phyloP scores from a whole-genome alignment of 208 protist species.

The Leishmania braziliensis region DNA sequence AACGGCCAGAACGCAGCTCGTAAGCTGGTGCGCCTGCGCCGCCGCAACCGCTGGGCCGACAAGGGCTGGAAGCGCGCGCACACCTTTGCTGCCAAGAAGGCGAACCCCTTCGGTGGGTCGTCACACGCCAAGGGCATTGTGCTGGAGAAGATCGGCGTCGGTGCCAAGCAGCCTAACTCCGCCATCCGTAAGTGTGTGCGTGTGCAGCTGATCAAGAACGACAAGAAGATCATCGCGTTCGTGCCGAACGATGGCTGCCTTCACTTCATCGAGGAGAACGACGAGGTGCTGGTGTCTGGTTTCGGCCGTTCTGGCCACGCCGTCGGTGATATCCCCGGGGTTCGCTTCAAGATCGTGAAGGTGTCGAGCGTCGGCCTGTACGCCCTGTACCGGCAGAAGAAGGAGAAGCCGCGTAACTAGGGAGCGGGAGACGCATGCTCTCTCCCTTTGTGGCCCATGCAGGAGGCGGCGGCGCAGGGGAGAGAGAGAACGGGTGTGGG shows the following conservation, averaged over 20 bases:
- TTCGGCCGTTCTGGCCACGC: slow-evolving; percentile 99
- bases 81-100: slow-evolving; percentile 95
- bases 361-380: slow-evolving; percentile 98
- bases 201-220: slow-evolving; percentile 99
- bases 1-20: slow-evolving; percentile 97
- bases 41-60: slow-evolving; percentile 97
- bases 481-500: not conserved
- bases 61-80: slow-evolving; percentile 98
- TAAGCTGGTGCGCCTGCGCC: slow-evolving; percentile 95
- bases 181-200: slow-evolving; percentile 99
- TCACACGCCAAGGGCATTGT: slow-evolving; percentile 99
- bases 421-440: not conserved
- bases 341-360: slow-evolving; percentile 99
- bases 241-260: slow-evolving; percentile 99
- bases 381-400: slow-evolving; percentile 98
- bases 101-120: slow-evolving; percentile 98
- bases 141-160: slow-evolving; percentile 99
- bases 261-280: slow-evolving; percentile 99
- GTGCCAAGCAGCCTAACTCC: slow-evolving; percentile 99
- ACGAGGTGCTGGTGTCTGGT: slow-evolving; percentile 99
- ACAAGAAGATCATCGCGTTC: slow-evolving; percentile 99
- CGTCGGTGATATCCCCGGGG: slow-evolving; percentile 99
- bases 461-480: not conserved
- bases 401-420: slow-evolving; percentile 96
- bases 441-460: too few relatives aligned